These are phyloP conservation scores for Fraxinus americana DNA, from an alignment of 257 asterid genomes.

Conservation along the genomic window DNA sequence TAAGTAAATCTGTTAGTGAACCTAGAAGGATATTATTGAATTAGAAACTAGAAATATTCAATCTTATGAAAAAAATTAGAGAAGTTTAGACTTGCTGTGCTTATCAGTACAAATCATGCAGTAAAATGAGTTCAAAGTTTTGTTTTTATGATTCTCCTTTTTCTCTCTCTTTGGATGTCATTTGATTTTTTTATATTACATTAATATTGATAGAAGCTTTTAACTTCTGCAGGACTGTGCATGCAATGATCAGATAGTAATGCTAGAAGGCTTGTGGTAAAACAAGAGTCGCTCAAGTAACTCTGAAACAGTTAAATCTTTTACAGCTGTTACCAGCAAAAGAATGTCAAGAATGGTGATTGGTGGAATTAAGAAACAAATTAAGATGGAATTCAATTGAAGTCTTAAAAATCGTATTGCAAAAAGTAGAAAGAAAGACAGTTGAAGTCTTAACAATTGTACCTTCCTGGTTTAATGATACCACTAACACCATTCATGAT, in stretches of 20 bases:
- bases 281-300: background rate
- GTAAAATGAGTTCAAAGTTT: background rate
- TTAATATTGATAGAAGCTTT: background rate
- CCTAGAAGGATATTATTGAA: background rate
- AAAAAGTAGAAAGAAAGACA: background rate
- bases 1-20: background rate
- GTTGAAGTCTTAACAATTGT: background rate
- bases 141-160: background rate
- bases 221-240: background rate
- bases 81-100: background rate
- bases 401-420: background rate
- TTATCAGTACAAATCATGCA: background rate
- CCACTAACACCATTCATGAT: conserved; percentile 58
- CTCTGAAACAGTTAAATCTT: background rate
- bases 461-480: conserved; percentile 71
- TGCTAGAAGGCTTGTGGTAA: background rate
- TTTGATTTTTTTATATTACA: background rate
- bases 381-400: background rate
- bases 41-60: background rate
- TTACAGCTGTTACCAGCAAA: background rate
- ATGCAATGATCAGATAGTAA: background rate
- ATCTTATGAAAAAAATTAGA: background rate
- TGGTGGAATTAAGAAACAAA: background rate
- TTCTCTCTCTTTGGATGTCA: background rate
- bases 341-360: background rate